These are phyloP conservation scores for Pyricularia pennisetigena DNA, from an alignment of 2,329 filamentous ascomycete genomes.

Conservation along the genomic window DNA sequence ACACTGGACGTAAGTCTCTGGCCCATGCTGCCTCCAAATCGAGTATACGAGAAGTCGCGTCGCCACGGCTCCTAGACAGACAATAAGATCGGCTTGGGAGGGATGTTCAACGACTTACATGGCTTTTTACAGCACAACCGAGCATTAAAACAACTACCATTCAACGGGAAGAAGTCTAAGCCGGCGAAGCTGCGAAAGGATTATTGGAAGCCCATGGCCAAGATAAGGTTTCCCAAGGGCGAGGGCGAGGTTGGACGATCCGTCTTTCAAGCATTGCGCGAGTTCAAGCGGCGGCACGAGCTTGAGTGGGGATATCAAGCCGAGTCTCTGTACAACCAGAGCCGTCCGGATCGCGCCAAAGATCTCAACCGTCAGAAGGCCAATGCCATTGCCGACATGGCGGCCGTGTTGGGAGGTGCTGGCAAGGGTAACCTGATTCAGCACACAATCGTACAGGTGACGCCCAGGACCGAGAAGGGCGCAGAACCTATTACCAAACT, in stretches of 20 bases:
- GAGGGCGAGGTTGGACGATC: constrained; percentile 44
- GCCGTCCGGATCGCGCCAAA: constrained; percentile 34
- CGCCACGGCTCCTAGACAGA: not conserved
- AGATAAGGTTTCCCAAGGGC: constrained; percentile 46
- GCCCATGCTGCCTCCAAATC: not conserved
- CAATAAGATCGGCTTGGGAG: not conserved
- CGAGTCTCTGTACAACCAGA: constrained; percentile 31
- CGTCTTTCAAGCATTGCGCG: constrained; percentile 53
- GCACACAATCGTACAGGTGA: constrained; percentile 8
- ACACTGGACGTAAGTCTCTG: constrained; percentile 30
- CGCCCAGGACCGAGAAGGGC: constrained; percentile 2
- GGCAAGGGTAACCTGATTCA: constrained; percentile 41
- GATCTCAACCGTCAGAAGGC: constrained; percentile 50
- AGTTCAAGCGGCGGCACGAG: constrained; percentile 54
- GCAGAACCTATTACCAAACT: constrained; percentile 2
- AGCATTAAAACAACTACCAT: constrained; percentile 34
- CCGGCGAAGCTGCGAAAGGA: constrained; percentile 56
- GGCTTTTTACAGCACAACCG: constrained; percentile 14
- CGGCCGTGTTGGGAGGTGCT: constrained; percentile 41
- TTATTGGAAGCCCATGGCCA: constrained; percentile 53
- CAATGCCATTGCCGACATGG: constrained; percentile 55
- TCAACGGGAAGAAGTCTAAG: constrained; percentile 58
- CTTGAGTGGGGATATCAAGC: constrained; percentile 41
- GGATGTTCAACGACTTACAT: not conserved
- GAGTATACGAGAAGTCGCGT: not conserved